Evolutionary conservation across 2,329 filamentous ascomycete genomes (phyloP).

Genomic region (Penicillium sp.): DNA sequence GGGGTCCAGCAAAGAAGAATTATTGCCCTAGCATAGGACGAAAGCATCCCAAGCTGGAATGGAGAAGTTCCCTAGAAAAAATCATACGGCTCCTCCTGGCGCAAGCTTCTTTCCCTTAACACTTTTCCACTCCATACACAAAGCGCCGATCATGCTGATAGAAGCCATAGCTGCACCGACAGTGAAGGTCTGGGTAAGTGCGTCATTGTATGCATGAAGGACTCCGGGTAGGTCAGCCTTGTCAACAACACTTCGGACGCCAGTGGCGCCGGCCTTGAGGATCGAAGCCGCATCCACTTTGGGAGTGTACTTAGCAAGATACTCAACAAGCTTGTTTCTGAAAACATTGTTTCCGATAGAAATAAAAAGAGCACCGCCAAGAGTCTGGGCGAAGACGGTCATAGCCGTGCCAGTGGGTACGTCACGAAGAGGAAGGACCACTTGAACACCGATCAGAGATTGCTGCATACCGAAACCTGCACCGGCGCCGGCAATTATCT

Average conservation of each 20-base stretch:
- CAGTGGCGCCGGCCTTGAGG: background rate
- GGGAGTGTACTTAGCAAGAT: conserved; percentile 1
- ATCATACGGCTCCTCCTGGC: background rate
- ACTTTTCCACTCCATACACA: conserved; percentile 7
- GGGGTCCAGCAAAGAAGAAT: background rate
- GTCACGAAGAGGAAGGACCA: conserved; percentile 21
- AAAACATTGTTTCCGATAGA: conserved; percentile 30
- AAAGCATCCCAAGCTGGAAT: background rate
- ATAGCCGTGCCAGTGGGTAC: conserved; percentile 24
- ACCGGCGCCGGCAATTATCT: conserved; percentile 33
- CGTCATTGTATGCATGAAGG: background rate
- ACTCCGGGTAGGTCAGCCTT: background rate
- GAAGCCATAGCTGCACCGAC: background rate
- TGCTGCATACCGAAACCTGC: conserved; percentile 24
- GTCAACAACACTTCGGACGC: background rate
- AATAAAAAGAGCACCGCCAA: conserved; percentile 28
- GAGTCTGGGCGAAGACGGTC: conserved; percentile 26
- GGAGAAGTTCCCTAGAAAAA: background rate
- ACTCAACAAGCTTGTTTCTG: conserved; percentile 23
- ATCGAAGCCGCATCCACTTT: background rate
- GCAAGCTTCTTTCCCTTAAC: conserved; percentile 5
- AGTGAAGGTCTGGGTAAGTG: background rate
- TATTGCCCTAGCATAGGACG: background rate
- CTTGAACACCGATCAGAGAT: conserved; percentile 25
- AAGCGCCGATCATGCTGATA: background rate